phyloP scores from a whole-genome alignment of 805 yeast species.

The Kazachstania martiniae region DNA sequence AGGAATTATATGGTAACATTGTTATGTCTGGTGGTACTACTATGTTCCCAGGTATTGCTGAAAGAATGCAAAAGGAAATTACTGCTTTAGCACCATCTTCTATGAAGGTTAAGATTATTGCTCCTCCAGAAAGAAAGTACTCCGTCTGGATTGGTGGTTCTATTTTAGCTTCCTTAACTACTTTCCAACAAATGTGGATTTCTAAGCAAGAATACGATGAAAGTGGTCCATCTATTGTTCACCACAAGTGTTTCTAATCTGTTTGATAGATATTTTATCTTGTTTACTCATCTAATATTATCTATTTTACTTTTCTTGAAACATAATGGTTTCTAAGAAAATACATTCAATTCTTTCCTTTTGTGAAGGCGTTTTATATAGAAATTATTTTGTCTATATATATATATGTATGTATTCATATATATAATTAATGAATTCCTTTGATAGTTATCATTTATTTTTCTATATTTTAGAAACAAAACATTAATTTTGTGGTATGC shows the following conservation, averaged over 20 bases:
- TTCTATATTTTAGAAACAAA: too few species aligned
- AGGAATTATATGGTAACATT: constrained; percentile 97
- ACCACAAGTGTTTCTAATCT: constrained; percentile 40
- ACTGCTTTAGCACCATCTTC: constrained; percentile 99
- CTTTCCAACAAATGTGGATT: constrained; percentile 99
- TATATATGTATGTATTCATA: neutral
- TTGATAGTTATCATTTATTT: neutral
- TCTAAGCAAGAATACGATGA: constrained; percentile 99
- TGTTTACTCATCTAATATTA: neutral
- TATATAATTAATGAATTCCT: neutral
- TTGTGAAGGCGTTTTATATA: too few species aligned
- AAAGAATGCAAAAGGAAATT: constrained; percentile 99
- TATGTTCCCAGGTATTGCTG: constrained; percentile 99
- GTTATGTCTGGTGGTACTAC: constrained; percentile 99
- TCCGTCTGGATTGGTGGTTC: constrained; percentile 99
- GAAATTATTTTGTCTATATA: neutral
- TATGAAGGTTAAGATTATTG: constrained; percentile 98
- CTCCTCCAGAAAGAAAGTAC: constrained; percentile 99
- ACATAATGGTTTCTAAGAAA: too few species aligned
- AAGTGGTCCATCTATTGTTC: constrained; percentile 98
- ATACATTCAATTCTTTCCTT: too few species aligned
- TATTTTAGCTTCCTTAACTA: constrained; percentile 93
- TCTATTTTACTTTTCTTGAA: too few species aligned
- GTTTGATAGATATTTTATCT: neutral
- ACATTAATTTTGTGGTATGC: too few species aligned